These are phyloP conservation scores for Hebeloma cylindrosporum DNA, from an alignment of 768 basidiomycete genomes.

Conservation along the genomic window DNA sequence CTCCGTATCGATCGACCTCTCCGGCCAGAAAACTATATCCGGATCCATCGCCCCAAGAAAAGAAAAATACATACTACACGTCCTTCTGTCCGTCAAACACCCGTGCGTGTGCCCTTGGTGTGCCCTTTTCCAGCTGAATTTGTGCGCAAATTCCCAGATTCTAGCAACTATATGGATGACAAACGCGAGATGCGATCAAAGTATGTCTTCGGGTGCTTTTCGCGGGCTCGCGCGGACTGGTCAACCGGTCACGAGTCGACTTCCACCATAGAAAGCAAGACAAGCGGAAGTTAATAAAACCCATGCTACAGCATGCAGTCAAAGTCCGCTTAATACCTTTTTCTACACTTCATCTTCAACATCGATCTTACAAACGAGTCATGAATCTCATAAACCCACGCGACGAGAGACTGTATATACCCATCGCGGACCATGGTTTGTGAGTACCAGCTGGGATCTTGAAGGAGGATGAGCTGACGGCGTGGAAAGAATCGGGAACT, in stretches of 20 bases:
- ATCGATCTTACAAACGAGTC: constrained; percentile 26
- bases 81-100: too few relatives aligned
- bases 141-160: too few relatives aligned
- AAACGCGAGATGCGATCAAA: too few relatives aligned
- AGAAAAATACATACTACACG: too few relatives aligned
- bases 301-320: constrained; percentile 9
- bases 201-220: too few relatives aligned
- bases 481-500: constrained; percentile 68
- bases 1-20: too few relatives aligned
- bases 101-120: too few relatives aligned
- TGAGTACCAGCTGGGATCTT: constrained; percentile 34
- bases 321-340: constrained; percentile 4
- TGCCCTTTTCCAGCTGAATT: too few relatives aligned
- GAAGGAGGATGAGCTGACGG: constrained; percentile 5
- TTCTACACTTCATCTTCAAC: constrained; percentile 3
- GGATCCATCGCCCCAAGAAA: too few relatives aligned
- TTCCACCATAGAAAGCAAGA: neutral
- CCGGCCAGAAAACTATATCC: too few relatives aligned
- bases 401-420: constrained; percentile 63
- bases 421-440: constrained; percentile 81
- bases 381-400: constrained; percentile 59
- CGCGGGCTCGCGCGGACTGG: too few relatives aligned
- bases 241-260: neutral
- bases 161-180: too few relatives aligned
- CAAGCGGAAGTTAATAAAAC: neutral